Evolutionary conservation across 2,329 filamentous ascomycete genomes (phyloP).

Genomic region (Chrysoporthe deuterocubensis): DNA sequence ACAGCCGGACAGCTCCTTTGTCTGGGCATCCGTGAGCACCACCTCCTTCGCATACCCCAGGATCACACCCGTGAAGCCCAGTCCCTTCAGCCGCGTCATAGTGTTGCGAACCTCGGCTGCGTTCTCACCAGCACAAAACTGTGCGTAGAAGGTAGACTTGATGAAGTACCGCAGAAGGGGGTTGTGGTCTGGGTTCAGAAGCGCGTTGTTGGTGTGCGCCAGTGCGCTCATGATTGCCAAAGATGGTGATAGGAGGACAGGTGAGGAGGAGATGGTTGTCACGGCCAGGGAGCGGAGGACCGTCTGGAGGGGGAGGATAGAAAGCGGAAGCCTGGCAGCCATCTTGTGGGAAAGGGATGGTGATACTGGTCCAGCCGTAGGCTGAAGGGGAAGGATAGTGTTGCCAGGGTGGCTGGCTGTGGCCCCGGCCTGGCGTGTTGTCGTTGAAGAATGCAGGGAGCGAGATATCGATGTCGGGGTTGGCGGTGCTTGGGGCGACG

Average conservation of each 20-base stretch:
- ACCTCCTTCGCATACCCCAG: conserved; percentile 84
- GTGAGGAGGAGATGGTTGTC: conserved; percentile 72
- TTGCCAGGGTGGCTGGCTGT: conserved; percentile 27
- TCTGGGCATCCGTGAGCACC: conserved; percentile 64
- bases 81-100: conserved; percentile 66
- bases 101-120: conserved; percentile 69
- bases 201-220: conserved; percentile 67
- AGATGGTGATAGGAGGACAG: conserved; percentile 69
- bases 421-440: conserved; percentile 17
- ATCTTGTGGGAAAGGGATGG: conserved; percentile 27
- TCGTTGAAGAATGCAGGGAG: conserved; percentile 34
- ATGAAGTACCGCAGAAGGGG: conserved; percentile 70
- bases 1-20: conserved; percentile 46
- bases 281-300: conserved; percentile 73
- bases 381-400: conserved; percentile 25
- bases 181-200: conserved; percentile 78
- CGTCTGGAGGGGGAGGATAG: conserved; percentile 67
- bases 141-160: conserved; percentile 84
- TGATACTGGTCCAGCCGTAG: conserved; percentile 23
- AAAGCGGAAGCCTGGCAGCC: conserved; percentile 51
- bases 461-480: conserved; percentile 31
- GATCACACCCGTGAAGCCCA: conserved; percentile 84
- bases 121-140: conserved; percentile 87
- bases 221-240: conserved; percentile 70
- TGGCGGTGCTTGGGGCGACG: conserved; percentile 11